Evolutionary conservation across 2,329 filamentous ascomycete species (phyloP).

Genomic region (Achaetomium macrosporum): DNA sequence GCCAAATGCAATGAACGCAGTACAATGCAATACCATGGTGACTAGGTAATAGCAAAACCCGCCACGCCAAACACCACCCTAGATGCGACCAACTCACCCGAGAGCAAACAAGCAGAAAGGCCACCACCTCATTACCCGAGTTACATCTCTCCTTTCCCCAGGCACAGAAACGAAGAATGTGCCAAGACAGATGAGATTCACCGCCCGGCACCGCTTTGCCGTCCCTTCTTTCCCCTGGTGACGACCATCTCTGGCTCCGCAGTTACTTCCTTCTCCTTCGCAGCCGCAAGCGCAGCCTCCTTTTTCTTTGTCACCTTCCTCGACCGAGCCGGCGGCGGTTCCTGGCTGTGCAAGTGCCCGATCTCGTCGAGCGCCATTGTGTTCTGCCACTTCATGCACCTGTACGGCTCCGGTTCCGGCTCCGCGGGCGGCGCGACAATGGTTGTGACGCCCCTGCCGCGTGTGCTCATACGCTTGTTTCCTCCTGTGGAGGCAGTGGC

Average conservation of each 20-base stretch:
- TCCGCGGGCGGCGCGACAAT: constrained; percentile 28
- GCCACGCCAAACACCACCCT: too few species aligned
- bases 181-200: background rate
- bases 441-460: constrained; percentile 27
- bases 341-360: constrained; percentile 52
- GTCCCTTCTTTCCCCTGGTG: constrained; percentile 11
- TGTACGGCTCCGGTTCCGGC: constrained; percentile 35
- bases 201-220: constrained; percentile 2
- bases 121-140: background rate
- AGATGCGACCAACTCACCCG: too few species aligned
- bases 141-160: background rate
- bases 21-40: too few species aligned
- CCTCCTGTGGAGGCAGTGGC: background rate
- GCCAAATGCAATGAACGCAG: too few species aligned
- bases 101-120: too few species aligned
- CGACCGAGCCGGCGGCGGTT: constrained; percentile 47
- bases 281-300: constrained; percentile 30
- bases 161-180: background rate
- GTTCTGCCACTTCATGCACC: constrained; percentile 52
- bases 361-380: constrained; percentile 51
- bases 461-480: constrained; percentile 41
- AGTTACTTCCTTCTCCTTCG: constrained; percentile 2
- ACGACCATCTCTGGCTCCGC: constrained; percentile 15
- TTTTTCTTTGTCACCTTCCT: constrained; percentile 50
- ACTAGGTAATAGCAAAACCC: too few species aligned